phyloP scores from a whole-genome alignment of 2,329 filamentous ascomycete species.

The Cytospora leucostoma region DNA sequence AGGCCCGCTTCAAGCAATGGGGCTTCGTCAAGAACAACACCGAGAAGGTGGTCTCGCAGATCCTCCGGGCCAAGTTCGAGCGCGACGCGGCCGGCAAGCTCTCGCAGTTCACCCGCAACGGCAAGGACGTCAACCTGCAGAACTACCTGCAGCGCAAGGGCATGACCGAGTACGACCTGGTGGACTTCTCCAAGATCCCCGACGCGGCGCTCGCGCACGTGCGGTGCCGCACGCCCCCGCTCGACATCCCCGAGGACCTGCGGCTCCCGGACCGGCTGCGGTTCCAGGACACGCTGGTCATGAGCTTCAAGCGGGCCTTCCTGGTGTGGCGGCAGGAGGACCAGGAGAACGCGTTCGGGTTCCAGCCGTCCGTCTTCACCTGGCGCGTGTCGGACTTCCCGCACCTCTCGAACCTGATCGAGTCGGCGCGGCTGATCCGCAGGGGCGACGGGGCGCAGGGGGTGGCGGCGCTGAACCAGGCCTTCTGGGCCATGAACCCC shows the following conservation, averaged over 20 bases:
- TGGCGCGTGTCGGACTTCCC: slow-evolving; percentile 24
- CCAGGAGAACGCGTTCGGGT: slow-evolving; percentile 14
- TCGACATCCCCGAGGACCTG: slow-evolving; percentile 16
- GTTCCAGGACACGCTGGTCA: slow-evolving; percentile 21
- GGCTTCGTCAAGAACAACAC: slow-evolving; percentile 58
- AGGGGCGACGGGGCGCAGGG: slow-evolving; percentile 10
- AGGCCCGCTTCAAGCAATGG: slow-evolving; percentile 57
- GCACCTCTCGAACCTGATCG: slow-evolving; percentile 20
- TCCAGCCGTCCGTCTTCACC: slow-evolving; percentile 19
- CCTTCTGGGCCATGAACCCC: slow-evolving; percentile 19
- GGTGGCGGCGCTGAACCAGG: slow-evolving; percentile 20
- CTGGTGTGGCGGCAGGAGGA: slow-evolving; percentile 23
- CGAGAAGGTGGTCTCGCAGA: slow-evolving; percentile 53
- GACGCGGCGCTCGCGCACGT: slow-evolving; percentile 22
- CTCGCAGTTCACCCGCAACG: slow-evolving; percentile 55
- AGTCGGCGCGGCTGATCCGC: slow-evolving; percentile 19
- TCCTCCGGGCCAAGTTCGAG: slow-evolving; percentile 54
- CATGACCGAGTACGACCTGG: slow-evolving; percentile 54
- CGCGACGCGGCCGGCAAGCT: slow-evolving; percentile 55
- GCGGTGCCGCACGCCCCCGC: slow-evolving; percentile 22
- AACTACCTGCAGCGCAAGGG: slow-evolving; percentile 56
- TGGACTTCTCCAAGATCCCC: slow-evolving; percentile 42
- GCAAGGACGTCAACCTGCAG: slow-evolving; percentile 52
- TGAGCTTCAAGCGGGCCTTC: slow-evolving; percentile 24
- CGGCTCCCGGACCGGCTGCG: slow-evolving; percentile 20